A percentile compares a stretch with the other conserved stretches of the same genome.
phyloP scores from a whole-genome alignment of 345 rosid genomes.

The Rhodamnia argentea region DNA sequence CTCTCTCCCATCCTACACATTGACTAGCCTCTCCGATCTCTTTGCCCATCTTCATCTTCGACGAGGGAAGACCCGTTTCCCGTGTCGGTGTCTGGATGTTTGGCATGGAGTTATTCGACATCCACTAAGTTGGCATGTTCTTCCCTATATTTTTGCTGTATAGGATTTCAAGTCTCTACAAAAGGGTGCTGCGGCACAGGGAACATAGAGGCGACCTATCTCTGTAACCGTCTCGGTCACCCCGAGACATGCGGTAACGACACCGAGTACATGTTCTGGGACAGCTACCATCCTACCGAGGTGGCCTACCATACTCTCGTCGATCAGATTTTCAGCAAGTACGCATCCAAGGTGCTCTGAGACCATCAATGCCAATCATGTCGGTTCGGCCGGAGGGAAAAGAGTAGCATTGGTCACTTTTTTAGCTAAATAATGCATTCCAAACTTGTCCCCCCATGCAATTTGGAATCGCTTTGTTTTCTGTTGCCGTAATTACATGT shows the following conservation, averaged over 20 bases:
- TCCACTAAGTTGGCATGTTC: background rate
- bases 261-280: conserved; percentile 61
- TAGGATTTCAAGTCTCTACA: conserved; percentile 43
- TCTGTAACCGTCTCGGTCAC: conserved; percentile 26
- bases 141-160: background rate
- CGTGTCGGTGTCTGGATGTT: background rate
- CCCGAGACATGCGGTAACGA: conserved; percentile 23
- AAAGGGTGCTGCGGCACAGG: conserved; percentile 82
- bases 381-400: background rate
- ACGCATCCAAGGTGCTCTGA: background rate
- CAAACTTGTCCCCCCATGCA: background rate
- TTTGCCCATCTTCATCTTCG: background rate
- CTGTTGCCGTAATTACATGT: background rate
- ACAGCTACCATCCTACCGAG: conserved; percentile 71
- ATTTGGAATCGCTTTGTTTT: background rate
- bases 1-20: background rate
- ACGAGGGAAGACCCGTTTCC: too few species aligned
- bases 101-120: background rate
- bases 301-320: conserved; percentile 23
- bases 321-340: background rate
- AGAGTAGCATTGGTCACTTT: background rate
- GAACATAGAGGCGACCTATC: conserved; percentile 29
- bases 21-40: background rate
- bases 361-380: background rate
- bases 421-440: background rate